Evolutionary conservation across 2,329 filamentous ascomycete species (phyloP).

Genomic region (Blastomyces emzantsi): DNA sequence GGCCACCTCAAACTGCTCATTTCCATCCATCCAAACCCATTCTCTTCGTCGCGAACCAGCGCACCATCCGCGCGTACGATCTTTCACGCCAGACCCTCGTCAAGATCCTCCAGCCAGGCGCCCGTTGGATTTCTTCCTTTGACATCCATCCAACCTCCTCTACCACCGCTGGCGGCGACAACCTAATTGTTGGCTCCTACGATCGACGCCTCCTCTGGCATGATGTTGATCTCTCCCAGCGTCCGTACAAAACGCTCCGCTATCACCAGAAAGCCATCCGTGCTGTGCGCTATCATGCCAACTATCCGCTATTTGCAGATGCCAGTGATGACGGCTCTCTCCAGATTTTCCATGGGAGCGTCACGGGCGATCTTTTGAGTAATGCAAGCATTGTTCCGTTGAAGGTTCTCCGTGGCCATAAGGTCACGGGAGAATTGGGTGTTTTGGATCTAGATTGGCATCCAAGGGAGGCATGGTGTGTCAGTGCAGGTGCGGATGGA

Average conservation of each 20-base stretch:
- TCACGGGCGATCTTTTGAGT: constrained; percentile 89
- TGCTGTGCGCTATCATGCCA: constrained; percentile 75
- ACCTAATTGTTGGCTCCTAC: constrained; percentile 89
- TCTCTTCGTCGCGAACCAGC: constrained; percentile 93
- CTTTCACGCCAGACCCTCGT: constrained; percentile 82
- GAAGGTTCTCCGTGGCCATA: constrained; percentile 87
- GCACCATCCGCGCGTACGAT: constrained; percentile 88
- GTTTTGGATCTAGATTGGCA: constrained; percentile 97
- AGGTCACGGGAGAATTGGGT: constrained; percentile 73
- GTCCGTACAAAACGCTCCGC: constrained; percentile 91
- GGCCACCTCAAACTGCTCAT: constrained; percentile 73
- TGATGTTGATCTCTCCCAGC: constrained; percentile 80
- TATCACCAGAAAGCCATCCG: constrained; percentile 92
- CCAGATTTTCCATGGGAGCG: constrained; percentile 95
- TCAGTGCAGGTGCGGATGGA: constrained; percentile 89
- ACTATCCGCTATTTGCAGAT: constrained; percentile 81
- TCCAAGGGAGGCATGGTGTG: constrained; percentile 83
- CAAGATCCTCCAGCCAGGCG: constrained; percentile 87
- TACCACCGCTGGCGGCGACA: constrained; percentile 83
- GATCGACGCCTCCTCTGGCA: constrained; percentile 93
- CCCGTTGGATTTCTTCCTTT: constrained; percentile 88
- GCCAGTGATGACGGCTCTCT: constrained; percentile 89
- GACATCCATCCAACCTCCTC: constrained; percentile 87
- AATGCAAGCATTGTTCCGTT: constrained; percentile 94
- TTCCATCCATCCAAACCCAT: constrained; percentile 92